Conservation (phyloP, 495 filamentous ascomycete genomes). For the Talaromyces proteolyticus region DNA sequence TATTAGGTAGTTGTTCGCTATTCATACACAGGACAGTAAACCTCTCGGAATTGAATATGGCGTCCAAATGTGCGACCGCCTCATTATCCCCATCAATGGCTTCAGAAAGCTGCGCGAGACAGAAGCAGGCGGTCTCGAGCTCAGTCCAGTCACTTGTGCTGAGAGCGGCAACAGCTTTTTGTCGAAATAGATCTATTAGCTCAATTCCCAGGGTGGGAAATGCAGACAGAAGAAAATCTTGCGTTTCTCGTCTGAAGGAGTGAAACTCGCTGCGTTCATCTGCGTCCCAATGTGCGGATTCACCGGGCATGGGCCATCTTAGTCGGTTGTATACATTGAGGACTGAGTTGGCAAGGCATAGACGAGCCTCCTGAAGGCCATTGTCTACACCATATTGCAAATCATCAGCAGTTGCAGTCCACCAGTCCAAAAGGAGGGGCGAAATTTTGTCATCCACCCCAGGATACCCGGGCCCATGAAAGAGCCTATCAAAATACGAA, state of each 20-base stretch:
- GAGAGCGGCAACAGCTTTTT: constrained; percentile 55
- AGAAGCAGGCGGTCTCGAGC: constrained; percentile 77
- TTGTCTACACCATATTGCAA: constrained; percentile 25
- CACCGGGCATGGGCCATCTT: constrained; percentile 23
- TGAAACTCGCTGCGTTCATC: constrained; percentile 66
- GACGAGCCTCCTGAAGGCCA: constrained; percentile 21
- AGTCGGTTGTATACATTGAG: constrained; percentile 34
- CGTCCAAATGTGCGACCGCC: constrained; percentile 60
- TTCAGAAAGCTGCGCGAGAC: constrained; percentile 70
- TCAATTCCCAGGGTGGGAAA: constrained; percentile 64
- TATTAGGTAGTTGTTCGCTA: constrained; percentile 50
- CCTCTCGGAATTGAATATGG: constrained; percentile 63
- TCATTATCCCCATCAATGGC: constrained; percentile 59
- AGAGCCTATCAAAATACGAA: constrained; percentile 51
- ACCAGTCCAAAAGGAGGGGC: constrained; percentile 75
- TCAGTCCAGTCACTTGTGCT: constrained; percentile 59
- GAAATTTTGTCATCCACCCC: constrained; percentile 74
- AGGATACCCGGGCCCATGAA: constrained; percentile 66
- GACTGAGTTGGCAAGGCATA: constrained; percentile 29
- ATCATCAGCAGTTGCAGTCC: constrained; percentile 51
- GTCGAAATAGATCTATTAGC: constrained; percentile 64
- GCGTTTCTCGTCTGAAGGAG: constrained; percentile 74
- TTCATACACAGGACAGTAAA: constrained; percentile 49
- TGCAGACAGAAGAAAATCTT: constrained; percentile 71
- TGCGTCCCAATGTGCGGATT: constrained; percentile 56